Evolutionary conservation across 2,329 filamentous ascomycete species (phyloP), one percentile per base, ranked within the genome.

Genomic region (Macroventuria anomochaeta): DNA sequence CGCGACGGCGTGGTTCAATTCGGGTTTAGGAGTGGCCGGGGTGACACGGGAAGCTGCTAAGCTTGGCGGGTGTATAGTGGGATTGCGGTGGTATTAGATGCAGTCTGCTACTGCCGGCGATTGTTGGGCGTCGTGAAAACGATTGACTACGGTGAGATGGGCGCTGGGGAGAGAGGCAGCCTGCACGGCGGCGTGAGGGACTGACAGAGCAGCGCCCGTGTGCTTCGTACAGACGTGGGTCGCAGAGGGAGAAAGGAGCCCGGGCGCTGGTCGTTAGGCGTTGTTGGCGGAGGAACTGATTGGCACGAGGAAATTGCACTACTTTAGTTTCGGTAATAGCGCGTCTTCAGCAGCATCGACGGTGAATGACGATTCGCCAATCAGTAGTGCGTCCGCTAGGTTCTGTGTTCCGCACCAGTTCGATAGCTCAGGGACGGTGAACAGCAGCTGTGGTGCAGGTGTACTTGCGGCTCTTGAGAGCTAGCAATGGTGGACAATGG

Each of bases 91-190:
- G 61, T 64, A 62, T 46, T 40, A 48, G 42, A 33, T 49, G 56
- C 48, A 36, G 48, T 50, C 54, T 57, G 50, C 55, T 57, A 57
- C 51, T 53, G 53, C 39, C 50, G 37, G 49, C 48, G 53, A 21
- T 18, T 49, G 50, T 26, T 50, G 39, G 38, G 49, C 50, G 58
- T 50, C 46, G 59, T 71, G 66, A 65, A 74, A 75, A 68, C 32
- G 72, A 75, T 62, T 70, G 72, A 74, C 72, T 75, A 69, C 54
- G 70, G 71, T 73, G 65, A 73, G 70, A 57, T 59, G 54, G 53
- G 53, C 50, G 61, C 57, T 54, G 61, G 34, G 36, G 29, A 55
- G 53, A 51, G 52, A 41, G 47, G 44, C 59, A 62, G 59, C 53
- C 64, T 61, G 57, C 53, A 47, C 53, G 43, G 49, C 47, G 57